These are phyloP conservation scores for Gamarada debralockiae DNA, from an alignment of 495 filamentous ascomycete species.

Conservation along the genomic window DNA sequence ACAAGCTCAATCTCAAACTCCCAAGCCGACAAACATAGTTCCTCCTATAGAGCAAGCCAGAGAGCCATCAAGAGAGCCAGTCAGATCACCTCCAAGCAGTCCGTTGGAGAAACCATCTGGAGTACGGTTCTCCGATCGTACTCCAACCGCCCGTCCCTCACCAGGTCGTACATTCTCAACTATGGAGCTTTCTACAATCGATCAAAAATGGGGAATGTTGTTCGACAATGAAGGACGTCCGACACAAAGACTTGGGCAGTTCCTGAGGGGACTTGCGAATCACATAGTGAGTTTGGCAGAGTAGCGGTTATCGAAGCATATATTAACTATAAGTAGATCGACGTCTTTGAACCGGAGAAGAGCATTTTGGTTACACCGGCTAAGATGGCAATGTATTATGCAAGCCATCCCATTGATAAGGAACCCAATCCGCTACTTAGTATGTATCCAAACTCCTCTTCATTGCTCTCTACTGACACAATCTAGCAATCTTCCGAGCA, in stretches of 20 bases:
- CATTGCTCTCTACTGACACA: slow-evolving; percentile 5
- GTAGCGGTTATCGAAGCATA: background rate
- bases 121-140: slow-evolving; percentile 24
- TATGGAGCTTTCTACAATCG: slow-evolving; percentile 24
- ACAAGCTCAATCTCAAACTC: slow-evolving; percentile 2
- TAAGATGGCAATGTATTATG: slow-evolving; percentile 79
- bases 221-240: slow-evolving; percentile 67
- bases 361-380: slow-evolving; percentile 76
- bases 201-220: slow-evolving; percentile 69
- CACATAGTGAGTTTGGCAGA: slow-evolving; percentile 58
- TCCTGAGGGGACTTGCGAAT: slow-evolving; percentile 72
- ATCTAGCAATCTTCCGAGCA: slow-evolving; percentile 45
- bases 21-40: background rate
- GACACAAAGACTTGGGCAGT: slow-evolving; percentile 63
- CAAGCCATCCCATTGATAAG: slow-evolving; percentile 52
- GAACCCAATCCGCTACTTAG: slow-evolving; percentile 47
- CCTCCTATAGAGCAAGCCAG: slow-evolving; percentile 6
- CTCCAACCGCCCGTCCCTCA: slow-evolving; percentile 7
- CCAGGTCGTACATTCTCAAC: slow-evolving; percentile 13
- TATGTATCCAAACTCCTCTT: slow-evolving; percentile 19
- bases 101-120: slow-evolving; percentile 18
- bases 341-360: slow-evolving; percentile 67
- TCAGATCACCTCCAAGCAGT: slow-evolving; percentile 18
- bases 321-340: slow-evolving; percentile 53
- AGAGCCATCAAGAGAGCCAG: background rate